Conservation (phyloP, 108 stramenopile species). For the Nannochloropsis granulata region DNA sequence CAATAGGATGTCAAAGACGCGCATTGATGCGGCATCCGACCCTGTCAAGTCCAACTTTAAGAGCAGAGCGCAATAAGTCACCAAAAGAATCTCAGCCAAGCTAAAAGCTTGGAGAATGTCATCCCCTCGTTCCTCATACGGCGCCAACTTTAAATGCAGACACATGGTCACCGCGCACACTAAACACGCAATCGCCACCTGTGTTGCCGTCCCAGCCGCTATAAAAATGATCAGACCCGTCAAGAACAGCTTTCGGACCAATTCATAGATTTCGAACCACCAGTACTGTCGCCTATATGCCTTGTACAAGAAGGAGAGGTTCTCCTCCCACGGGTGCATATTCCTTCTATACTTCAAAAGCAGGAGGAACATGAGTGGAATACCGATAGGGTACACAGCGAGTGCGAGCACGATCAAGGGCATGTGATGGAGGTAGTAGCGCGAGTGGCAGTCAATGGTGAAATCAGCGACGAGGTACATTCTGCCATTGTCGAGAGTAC, state of each 20-base stretch:
- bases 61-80: background rate
- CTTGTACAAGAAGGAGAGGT: constrained; percentile 2
- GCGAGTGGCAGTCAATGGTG: background rate
- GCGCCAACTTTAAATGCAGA: background rate
- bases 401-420: background rate
- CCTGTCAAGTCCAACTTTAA: background rate
- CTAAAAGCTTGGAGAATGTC: background rate
- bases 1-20: background rate
- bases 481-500: background rate
- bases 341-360: background rate
- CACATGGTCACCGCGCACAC: background rate
- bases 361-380: background rate
- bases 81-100: background rate
- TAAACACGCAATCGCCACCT: background rate
- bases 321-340: background rate
- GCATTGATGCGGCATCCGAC: background rate
- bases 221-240: constrained; percentile 12
- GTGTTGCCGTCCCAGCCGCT: background rate
- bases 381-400: background rate
- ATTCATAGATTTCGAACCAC: constrained; percentile 20
- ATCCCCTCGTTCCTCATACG: background rate
- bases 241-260: background rate
- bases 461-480: background rate
- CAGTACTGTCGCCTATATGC: background rate
- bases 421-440: background rate